Evolutionary conservation across 225 moss, liverwort and hornwort species (phyloP), one percentile per base, ranked within the genome.

Genomic region (Pseudisothecium myosuroides): DNA sequence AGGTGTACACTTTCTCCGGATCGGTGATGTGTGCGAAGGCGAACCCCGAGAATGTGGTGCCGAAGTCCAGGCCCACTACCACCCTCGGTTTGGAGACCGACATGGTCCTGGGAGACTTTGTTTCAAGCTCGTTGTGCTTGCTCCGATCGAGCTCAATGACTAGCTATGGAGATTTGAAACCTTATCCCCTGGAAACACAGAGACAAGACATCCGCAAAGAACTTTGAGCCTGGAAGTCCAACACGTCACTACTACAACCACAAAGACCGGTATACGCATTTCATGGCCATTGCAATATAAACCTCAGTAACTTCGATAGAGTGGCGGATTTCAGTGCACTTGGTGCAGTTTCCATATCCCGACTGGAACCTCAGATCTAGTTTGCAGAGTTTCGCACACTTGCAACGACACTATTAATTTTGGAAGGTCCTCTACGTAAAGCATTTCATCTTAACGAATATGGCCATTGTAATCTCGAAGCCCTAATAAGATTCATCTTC

Each of bases 1-100:
- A 86, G 8, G 87, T 76, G 63, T 50, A 84, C 2, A 95, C 75
- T 9, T 90, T 87, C 4, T 92, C 92, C 16, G 93, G 95, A 10
- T 95, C 92, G n/a, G 90, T 43, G 59, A 72, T 83, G 23, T 89
- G 91, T 23, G 95, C 95, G 76, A 86, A 95, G 8, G 94, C 96
- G 60, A 94, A 95, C 9, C 95, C 96, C 20, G 95, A 94, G 82
- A 81, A 95, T 7, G 95, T 95, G 2, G 95, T 96, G 5, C 95
- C 96, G 49, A 95, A 95, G 74, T 95, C 95, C 16, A 96, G 74
- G 11, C 95, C 95, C 50, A 96, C 95, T 28, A 95, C 89, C 41
- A 94, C 89, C 55, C 69, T 94, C 16, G 92, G 92, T 34, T 87
- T 43, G 37, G 73, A 20, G 47, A 76, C 61, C 34, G 87, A 88